phyloP scores from a whole-genome alignment of 2,329 filamentous ascomycete species.

The Sclerotinia trifoliorum region DNA sequence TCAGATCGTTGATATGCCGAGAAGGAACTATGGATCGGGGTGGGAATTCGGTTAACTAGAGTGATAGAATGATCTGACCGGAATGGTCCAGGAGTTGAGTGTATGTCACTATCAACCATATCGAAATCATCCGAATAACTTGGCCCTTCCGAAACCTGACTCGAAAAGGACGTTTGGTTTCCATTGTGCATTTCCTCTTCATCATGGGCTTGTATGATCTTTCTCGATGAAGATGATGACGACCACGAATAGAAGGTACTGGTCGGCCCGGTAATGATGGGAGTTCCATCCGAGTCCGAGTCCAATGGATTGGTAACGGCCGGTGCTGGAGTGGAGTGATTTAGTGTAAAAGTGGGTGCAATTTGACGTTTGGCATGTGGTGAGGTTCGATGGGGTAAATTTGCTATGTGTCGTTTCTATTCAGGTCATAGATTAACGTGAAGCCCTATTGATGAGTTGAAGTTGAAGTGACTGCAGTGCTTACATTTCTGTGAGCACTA shows the following conservation, averaged over 20 bases:
- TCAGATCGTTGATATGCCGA: slow-evolving; percentile 25
- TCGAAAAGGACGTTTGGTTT: slow-evolving; percentile 29
- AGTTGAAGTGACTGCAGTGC: slow-evolving; percentile 4
- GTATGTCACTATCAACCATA: slow-evolving; percentile 37
- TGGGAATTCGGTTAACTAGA: slow-evolving; percentile 39
- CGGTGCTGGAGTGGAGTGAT: slow-evolving; percentile 32
- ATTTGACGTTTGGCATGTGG: slow-evolving; percentile 30
- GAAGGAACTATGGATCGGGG: slow-evolving; percentile 41
- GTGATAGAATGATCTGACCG: slow-evolving; percentile 36
- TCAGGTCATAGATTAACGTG: slow-evolving; percentile 20
- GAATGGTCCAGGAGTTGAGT: slow-evolving; percentile 37
- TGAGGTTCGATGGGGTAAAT: slow-evolving; percentile 34
- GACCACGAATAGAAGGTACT: slow-evolving; percentile 36
- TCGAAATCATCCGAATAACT: slow-evolving; percentile 38
- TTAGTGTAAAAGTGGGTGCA: slow-evolving; percentile 28
- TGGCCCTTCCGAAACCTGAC: slow-evolving; percentile 32
- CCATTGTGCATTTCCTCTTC: slow-evolving; percentile 23
- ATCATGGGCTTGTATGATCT: slow-evolving; percentile 29
- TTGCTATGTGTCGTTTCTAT: slow-evolving; percentile 39
- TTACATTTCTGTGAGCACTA: slow-evolving; percentile 38
- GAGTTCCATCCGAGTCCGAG: slow-evolving; percentile 37
- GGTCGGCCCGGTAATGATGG: slow-evolving; percentile 23
- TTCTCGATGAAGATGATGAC: slow-evolving; percentile 30
- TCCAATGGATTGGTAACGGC: slow-evolving; percentile 39
- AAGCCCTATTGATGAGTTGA: background rate